Evolutionary conservation across 164 flowering plant genomes (phyloP).

Genomic region (Vitis amurensis): DNA sequence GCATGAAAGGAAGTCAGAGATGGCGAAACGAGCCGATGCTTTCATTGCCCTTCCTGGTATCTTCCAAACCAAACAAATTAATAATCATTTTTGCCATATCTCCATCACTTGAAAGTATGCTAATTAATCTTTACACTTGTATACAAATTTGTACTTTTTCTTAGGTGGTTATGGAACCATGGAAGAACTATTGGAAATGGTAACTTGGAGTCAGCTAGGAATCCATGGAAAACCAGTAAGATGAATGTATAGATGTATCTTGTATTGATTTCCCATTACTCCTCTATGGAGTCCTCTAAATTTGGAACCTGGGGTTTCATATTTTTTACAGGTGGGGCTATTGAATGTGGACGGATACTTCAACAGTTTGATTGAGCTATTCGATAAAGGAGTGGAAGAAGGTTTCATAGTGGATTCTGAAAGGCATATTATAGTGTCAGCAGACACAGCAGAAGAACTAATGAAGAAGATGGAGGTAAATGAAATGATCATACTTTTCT

Average conservation of each 20-base stretch:
- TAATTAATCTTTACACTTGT: neutral
- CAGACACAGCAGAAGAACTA: constrained; percentile 30
- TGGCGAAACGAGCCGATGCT: neutral
- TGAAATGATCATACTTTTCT: too few species aligned
- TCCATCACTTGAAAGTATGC: neutral
- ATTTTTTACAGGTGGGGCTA: neutral
- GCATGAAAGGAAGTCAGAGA: constrained; percentile 2
- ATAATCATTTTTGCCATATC: neutral
- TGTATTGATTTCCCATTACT: neutral
- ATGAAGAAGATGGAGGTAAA: constrained; percentile 36
- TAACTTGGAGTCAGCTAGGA: constrained; percentile 50
- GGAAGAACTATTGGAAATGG: constrained; percentile 49
- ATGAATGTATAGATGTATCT: too few species aligned
- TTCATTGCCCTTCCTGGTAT: constrained; percentile 3
- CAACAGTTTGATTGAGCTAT: constrained; percentile 18
- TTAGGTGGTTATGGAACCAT: constrained; percentile 50
- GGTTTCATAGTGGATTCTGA: constrained; percentile 28
- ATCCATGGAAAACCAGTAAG: constrained; percentile 47
- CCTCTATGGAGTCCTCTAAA: neutral
- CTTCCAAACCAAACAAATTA: neutral
- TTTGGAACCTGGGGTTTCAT: neutral
- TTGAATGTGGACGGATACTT: constrained; percentile 3
- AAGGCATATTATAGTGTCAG: constrained; percentile 31
- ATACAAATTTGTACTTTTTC: neutral
- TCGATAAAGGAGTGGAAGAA: constrained; percentile 38